Conservation (phyloP, 2,329 filamentous ascomycete genomes). For the Penicillium sumatraense region DNA sequence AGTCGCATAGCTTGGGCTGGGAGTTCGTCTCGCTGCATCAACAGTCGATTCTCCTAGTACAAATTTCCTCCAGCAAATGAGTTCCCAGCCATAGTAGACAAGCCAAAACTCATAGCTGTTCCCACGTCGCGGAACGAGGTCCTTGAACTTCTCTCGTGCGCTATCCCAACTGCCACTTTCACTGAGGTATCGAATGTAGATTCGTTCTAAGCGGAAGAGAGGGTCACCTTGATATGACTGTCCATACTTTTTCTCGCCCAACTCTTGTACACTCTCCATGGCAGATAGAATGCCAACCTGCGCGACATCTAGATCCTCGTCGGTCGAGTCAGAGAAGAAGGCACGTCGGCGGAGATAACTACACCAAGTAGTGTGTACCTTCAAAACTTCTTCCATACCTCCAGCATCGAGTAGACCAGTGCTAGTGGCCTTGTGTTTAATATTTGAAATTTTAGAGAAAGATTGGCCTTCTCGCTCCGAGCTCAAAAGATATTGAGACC, state of each 20-base stretch:
- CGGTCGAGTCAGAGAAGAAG: conserved; percentile 72
- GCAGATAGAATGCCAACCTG: conserved; percentile 87
- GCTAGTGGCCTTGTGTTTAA: conserved; percentile 91
- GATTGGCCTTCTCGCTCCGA: conserved; percentile 77
- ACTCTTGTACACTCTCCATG: conserved; percentile 78
- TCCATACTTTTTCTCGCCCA: conserved; percentile 78
- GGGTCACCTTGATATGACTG: conserved; percentile 83
- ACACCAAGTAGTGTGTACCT: conserved; percentile 94
- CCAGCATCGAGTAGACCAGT: conserved; percentile 82
- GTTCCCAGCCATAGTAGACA: conserved; percentile 89
- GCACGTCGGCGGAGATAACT: conserved; percentile 87
- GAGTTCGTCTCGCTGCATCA: conserved; percentile 59
- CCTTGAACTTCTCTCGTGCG: conserved; percentile 77
- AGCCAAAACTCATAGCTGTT: conserved; percentile 94
- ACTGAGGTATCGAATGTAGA: conserved; percentile 88
- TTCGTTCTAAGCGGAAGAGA: conserved; percentile 84
- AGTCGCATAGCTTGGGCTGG: conserved; percentile 75
- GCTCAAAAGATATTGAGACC: conserved; percentile 85
- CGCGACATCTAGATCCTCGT: conserved; percentile 85
- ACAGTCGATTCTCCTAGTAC: conserved; percentile 57
- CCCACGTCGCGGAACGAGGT: conserved; percentile 69
- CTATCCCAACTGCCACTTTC: conserved; percentile 78
- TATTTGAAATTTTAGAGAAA: conserved; percentile 80
- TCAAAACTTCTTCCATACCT: conserved; percentile 84
- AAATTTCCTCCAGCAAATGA: conserved; percentile 69